Conservation (phyloP, 2,329 filamentous ascomycete genomes). For the Cladobotryum mycophilum region DNA sequence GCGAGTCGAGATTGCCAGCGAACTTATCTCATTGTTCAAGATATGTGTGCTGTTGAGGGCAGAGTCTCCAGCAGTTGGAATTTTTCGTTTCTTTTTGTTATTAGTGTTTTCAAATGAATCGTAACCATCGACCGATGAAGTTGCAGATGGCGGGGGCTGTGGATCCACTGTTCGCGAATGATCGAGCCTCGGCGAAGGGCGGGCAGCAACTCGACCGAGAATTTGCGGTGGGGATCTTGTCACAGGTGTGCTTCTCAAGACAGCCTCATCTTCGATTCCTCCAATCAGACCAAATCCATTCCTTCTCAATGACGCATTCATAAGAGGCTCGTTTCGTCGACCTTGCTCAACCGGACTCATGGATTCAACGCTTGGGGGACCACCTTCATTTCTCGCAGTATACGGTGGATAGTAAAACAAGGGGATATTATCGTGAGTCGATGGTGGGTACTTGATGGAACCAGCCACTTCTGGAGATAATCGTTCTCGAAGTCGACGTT, state of each 20-base stretch:
- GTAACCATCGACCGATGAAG: conserved; percentile 76
- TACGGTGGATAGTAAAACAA: conserved; percentile 61
- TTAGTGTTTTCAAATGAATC: conserved; percentile 98
- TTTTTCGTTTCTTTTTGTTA: conserved; percentile 99
- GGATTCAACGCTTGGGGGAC: conserved; percentile 15
- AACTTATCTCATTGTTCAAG: conserved; percentile 36
- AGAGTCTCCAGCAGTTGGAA: conserved; percentile 76
- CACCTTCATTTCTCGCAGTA: conserved; percentile 43
- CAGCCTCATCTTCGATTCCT: conserved; percentile 55
- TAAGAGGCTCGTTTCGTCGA: conserved; percentile 18
- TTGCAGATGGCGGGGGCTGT: conserved; percentile 59
- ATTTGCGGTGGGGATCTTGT: conserved; percentile 43
- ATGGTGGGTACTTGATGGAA: conserved; percentile 74
- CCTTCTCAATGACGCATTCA: conserved; percentile 21
- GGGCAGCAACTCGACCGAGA: conserved; percentile 33
- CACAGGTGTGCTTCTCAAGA: conserved; percentile 31
- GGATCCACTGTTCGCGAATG: conserved; percentile 39
- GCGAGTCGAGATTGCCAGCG: conserved; percentile 20
- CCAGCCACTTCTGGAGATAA: conserved; percentile 80
- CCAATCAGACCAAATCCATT: conserved; percentile 45
- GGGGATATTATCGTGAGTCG: conserved; percentile 62
- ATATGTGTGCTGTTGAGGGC: conserved; percentile 39
- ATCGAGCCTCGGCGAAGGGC: conserved; percentile 39
- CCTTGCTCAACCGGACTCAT: conserved; percentile 18
- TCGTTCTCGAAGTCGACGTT: conserved; percentile 78